A percentile compares a stretch with the other conserved stretches of the same genome.
Conservation (phyloP, 2,329 filamentous ascomycete genomes). For the Exophiala bonariae region DNA sequence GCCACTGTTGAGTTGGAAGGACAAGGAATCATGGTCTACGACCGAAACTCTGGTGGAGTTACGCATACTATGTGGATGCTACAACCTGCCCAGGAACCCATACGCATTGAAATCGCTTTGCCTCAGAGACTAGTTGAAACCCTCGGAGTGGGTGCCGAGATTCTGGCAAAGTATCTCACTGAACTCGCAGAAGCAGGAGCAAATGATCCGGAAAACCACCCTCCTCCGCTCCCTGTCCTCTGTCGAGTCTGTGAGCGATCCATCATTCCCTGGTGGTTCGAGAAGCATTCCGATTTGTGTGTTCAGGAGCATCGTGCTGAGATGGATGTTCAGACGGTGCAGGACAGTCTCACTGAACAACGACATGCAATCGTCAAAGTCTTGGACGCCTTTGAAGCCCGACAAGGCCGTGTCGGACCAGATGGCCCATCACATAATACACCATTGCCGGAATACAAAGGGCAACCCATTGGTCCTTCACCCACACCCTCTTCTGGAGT, state of each 20-base stretch:
- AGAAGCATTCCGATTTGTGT: constrained; percentile 96
- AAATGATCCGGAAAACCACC: constrained; percentile 71
- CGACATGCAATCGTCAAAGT: constrained; percentile 93
- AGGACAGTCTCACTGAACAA: constrained; percentile 89
- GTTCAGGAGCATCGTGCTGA: constrained; percentile 94
- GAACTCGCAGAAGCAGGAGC: constrained; percentile 79
- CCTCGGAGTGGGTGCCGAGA: constrained; percentile 88
- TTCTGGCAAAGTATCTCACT: constrained; percentile 91
- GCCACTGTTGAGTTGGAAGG: constrained; percentile 77
- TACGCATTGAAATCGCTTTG: constrained; percentile 94
- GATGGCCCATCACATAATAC: constrained; percentile 39
- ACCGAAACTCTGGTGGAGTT: constrained; percentile 79
- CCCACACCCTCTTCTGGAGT: constrained; percentile 68
- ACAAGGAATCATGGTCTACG: constrained; percentile 98
- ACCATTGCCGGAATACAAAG: constrained; percentile 76
- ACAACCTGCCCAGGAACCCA: constrained; percentile 80
- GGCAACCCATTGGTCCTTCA: constrained; percentile 69
- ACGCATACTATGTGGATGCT: constrained; percentile 98
- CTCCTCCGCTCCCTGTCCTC: constrained; percentile 79
- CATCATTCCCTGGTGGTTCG: constrained; percentile 99
- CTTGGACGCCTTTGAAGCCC: constrained; percentile 83
- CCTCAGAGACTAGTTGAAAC: constrained; percentile 87
- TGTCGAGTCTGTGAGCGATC: constrained; percentile 97
- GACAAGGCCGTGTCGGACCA: constrained; percentile 63
- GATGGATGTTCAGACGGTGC: constrained; percentile 95